Percentiles rank a stretch among this genome's conserved stretches.
Conservation (phyloP, 345 rosid genomes). For the Hypericum perforatum region DNA sequence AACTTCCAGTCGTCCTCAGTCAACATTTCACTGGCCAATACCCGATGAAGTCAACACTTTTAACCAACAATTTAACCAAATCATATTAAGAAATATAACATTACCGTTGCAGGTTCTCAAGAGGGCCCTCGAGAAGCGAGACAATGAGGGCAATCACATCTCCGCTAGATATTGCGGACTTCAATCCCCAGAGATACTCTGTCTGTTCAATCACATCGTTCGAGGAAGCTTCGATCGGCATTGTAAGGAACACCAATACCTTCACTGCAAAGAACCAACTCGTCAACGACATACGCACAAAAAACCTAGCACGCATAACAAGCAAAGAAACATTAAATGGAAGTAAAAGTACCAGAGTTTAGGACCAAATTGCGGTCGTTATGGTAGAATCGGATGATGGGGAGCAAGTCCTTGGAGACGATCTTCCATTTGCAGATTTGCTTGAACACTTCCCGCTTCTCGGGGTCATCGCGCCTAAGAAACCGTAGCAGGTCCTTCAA, state of each 20-base stretch:
- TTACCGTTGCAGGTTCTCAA: slow-evolving; percentile 72
- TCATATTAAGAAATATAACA: not conserved
- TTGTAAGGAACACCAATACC: slow-evolving; percentile 80
- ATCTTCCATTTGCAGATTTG: slow-evolving; percentile 85
- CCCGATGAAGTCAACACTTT: not conserved
- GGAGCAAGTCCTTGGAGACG: slow-evolving; percentile 74
- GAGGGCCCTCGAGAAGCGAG: slow-evolving; percentile 68
- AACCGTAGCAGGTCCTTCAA: slow-evolving; percentile 73
- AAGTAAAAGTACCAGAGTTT: slow-evolving; percentile 45
- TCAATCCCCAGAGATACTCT: slow-evolving; percentile 76
- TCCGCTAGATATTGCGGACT: slow-evolving; percentile 60
- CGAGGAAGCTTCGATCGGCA: slow-evolving; percentile 81
- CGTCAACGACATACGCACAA: not conserved
- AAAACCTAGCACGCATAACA: not conserved
- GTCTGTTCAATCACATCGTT: slow-evolving; percentile 60
- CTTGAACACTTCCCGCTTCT: slow-evolving; percentile 71
- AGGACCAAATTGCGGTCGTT: slow-evolving; percentile 51
- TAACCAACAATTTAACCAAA: not conserved
- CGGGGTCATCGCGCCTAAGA: slow-evolving; percentile 76
- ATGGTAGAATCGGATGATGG: slow-evolving; percentile 63
- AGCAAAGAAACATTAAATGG: not conserved
- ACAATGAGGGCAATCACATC: slow-evolving; percentile 57
- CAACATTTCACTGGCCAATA: slow-evolving; percentile 46
- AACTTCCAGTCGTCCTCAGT: slow-evolving; percentile 95
- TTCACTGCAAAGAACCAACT: slow-evolving; percentile 41